These are phyloP conservation scores for Wickerhamiella dianesei DNA, from an alignment of 805 yeast genomes.

Conservation along the genomic window DNA sequence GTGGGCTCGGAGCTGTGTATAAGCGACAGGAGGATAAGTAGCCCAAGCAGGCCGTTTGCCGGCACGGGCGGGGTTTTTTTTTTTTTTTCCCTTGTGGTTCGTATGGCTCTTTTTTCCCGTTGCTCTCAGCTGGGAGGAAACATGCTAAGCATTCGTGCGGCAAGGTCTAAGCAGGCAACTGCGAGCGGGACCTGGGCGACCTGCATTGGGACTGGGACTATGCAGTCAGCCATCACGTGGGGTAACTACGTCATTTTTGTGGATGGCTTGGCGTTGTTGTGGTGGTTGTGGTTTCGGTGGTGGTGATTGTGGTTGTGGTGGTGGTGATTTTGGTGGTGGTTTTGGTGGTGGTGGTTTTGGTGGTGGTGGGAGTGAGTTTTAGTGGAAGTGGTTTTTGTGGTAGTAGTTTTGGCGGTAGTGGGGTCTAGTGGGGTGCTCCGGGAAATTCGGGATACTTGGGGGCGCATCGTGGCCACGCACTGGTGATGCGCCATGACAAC, in stretches of 20 bases:
- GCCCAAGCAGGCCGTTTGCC: too few species aligned
- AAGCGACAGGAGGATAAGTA: too few species aligned
- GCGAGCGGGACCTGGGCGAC: not conserved
- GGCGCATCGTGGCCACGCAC: too few species aligned
- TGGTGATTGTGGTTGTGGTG: not conserved
- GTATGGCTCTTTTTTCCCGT: not conserved
- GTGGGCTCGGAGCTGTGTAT: too few species aligned
- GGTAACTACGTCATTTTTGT: not conserved
- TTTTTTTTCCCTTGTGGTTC: not conserved
- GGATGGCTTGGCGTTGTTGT: not conserved
- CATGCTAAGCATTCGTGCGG: not conserved
- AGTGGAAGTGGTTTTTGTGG: not conserved
- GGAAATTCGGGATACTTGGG: too few species aligned
- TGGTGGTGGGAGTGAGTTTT: not conserved
- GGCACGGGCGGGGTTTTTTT: not conserved
- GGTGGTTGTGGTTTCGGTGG: not conserved
- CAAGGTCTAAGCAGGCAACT: not conserved
- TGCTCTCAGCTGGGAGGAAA: not conserved
- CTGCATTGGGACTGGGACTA: not conserved
- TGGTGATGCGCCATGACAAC: too few species aligned
- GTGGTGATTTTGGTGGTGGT: not conserved
- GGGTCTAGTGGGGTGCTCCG: not conserved
- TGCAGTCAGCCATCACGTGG: not conserved
- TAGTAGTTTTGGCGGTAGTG: not conserved
- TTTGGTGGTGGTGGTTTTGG: not conserved